phyloP scores from a whole-genome alignment of 441 rosid species.

The Melastoma candidum region DNA sequence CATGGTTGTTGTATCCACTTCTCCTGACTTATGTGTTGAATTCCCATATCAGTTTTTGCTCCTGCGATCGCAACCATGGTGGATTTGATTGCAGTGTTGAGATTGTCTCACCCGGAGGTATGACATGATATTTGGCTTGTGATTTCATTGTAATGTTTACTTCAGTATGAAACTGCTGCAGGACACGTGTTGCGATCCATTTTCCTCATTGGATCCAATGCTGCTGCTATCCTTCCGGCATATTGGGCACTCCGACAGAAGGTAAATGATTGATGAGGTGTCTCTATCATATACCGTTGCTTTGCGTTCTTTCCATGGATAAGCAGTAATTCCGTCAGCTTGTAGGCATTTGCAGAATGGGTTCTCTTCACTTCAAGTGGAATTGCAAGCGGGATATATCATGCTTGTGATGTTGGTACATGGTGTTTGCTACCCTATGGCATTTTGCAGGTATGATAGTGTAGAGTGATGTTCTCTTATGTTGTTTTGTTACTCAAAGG shows the following conservation, averaged over 20 bases:
- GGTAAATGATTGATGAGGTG: conserved; percentile 27
- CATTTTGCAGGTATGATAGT: conserved; percentile 62
- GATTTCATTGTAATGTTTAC: conserved; percentile 13
- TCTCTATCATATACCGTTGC: not conserved
- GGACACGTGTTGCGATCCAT: conserved; percentile 74
- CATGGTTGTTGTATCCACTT: not conserved
- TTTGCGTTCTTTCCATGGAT: conserved; percentile 1
- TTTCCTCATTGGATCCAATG: conserved; percentile 90
- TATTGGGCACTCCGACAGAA: conserved; percentile 82
- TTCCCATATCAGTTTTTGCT: conserved; percentile 49
- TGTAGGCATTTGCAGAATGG: conserved; percentile 97
- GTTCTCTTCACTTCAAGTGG: conserved; percentile 87
- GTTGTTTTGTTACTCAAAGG: not conserved
- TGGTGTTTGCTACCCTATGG: conserved; percentile 74
- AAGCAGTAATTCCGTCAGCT: not conserved
- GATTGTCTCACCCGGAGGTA: conserved; percentile 77
- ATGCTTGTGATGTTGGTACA: conserved; percentile 94
- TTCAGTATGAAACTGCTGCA: conserved; percentile 29
- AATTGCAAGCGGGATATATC: conserved; percentile 87
- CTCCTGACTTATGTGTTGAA: not conserved
- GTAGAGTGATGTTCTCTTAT: too few species aligned
- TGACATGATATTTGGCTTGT: not conserved
- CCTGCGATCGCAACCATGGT: conserved; percentile 90
- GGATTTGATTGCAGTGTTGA: conserved; percentile 92
- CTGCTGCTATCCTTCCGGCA: conserved; percentile 85